Base-by-base conservation (phyloP, 768 basidiomycete genomes). In the Leccinum sublutescens region DNA sequence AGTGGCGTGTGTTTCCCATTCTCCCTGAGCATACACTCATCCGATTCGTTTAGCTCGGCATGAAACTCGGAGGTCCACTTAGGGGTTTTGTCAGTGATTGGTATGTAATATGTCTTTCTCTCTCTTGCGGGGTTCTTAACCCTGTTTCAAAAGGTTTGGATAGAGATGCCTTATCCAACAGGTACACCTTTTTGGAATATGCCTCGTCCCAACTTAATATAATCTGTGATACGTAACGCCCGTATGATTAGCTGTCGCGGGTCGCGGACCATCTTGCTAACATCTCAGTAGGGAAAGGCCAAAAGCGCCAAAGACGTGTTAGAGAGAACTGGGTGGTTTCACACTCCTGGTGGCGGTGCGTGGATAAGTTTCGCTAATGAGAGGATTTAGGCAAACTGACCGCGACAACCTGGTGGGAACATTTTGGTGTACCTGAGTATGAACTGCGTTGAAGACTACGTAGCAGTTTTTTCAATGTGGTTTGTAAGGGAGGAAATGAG, bases 61-160 rank as follows among this genome's bases (percentile, higher is more conserved):
- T 88, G 79, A 90, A 89, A 19, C 74, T 91, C 6, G 90, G 89
- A 19, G 89, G 89, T 1, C 88, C 88, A 17, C 69, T 91, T 31
- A 89, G 88, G 3, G 89, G 88, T 1, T 68, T 85, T n/a, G 80
- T 92, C 23, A 85, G 80, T 5, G 89, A 90, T 66, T 78, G 82
- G 87, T 89, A 64, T 55, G 75, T 56, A 27, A 43, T 2, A 1
- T 2, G n/a, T 29, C 29, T 59, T 17, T 54, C 33, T 25, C 14
- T 54, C 48, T n/a, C 33, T 51, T 34, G 7, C 15, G 17, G 48
- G 29, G 53, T 23, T 50, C 33, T 52, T 31, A 31, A 48, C 55
- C 33, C 27, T 60, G 33, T 50, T 43, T 33, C 36, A 25, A 56
- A 31, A 89, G 88, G 73, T 71, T 89, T 38, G 91, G 90, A 7